Percentiles rank a stretch among this genome's conserved stretches.
phyloP scores from a whole-genome alignment of 2,329 filamentous ascomycete genomes.

The Claviceps cyperi region DNA sequence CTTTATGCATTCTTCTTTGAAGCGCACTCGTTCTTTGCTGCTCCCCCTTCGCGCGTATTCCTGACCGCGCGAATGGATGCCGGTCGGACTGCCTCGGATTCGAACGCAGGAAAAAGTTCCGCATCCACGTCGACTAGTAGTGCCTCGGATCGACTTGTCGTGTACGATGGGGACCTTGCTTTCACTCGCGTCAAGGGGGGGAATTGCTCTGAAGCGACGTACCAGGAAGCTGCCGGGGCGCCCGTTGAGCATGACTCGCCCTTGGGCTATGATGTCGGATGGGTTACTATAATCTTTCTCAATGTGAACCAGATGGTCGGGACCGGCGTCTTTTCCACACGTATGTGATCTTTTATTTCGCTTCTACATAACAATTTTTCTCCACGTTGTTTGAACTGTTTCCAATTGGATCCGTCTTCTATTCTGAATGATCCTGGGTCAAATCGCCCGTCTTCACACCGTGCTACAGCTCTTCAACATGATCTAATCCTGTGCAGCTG shows the following conservation, averaged over 20 bases:
- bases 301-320: conserved; percentile 51
- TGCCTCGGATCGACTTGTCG: conserved; percentile 5
- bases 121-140: background rate
- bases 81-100: background rate
- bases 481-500: background rate
- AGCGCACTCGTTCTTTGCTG: background rate
- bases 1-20: too few relatives aligned
- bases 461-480: too few relatives aligned
- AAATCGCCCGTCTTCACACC: too few relatives aligned
- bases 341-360: conserved; percentile 22
- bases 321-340: conserved; percentile 50
- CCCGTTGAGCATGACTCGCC: conserved; percentile 45
- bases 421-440: too few relatives aligned
- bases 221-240: conserved; percentile 47
- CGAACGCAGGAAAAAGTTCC: background rate
- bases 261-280: conserved; percentile 43
- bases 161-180: conserved; percentile 23
- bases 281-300: conserved; percentile 41
- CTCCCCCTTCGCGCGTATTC: background rate
- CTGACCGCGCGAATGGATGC: too few relatives aligned
- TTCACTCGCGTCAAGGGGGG: conserved; percentile 28
- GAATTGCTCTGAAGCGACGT: conserved; percentile 35
- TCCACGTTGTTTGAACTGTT: conserved; percentile 5
- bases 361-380: background rate
- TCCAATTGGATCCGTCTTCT: background rate